Percentiles rank a stretch among this genome's conserved stretches.
phyloP scores from a whole-genome alignment of 441 rosid genomes.

The Jatropha multifida region DNA sequence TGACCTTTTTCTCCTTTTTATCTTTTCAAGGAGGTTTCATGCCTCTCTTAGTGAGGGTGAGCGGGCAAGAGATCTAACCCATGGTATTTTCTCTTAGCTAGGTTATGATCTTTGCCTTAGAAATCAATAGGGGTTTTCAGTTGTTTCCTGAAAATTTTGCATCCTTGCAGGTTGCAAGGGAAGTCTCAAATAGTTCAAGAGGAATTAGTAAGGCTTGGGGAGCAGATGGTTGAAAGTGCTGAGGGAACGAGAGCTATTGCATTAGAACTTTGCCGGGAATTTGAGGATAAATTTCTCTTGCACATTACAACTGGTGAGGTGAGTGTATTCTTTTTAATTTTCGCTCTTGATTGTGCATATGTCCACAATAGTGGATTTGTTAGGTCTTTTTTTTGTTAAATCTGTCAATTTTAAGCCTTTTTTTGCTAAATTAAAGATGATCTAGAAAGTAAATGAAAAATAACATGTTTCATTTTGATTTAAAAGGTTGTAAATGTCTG shows the following conservation, averaged over 20 bases:
- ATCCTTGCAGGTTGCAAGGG: conserved; percentile 66
- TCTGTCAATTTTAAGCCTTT: background rate
- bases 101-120: background rate
- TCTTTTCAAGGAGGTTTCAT: too few species aligned
- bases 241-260: conserved; percentile 95
- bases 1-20: background rate
- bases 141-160: conserved; percentile 1
- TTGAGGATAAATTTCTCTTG: conserved; percentile 88
- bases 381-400: background rate
- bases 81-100: background rate
- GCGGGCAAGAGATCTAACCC: background rate
- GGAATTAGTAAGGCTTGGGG: conserved; percentile 82
- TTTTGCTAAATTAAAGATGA: background rate
- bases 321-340: conserved; percentile 31
- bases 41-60: background rate
- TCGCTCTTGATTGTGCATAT: background rate
- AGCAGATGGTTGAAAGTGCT: conserved; percentile 65
- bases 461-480: background rate
- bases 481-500: background rate
- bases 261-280: conserved; percentile 95
- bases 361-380: background rate
- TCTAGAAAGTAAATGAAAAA: background rate
- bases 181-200: conserved; percentile 81
- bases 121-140: background rate
- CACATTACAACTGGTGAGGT: conserved; percentile 88